These are phyloP conservation scores for Neurospora crassa DNA, from an alignment of 2,329 filamentous ascomycete genomes.

Conservation along the genomic window DNA sequence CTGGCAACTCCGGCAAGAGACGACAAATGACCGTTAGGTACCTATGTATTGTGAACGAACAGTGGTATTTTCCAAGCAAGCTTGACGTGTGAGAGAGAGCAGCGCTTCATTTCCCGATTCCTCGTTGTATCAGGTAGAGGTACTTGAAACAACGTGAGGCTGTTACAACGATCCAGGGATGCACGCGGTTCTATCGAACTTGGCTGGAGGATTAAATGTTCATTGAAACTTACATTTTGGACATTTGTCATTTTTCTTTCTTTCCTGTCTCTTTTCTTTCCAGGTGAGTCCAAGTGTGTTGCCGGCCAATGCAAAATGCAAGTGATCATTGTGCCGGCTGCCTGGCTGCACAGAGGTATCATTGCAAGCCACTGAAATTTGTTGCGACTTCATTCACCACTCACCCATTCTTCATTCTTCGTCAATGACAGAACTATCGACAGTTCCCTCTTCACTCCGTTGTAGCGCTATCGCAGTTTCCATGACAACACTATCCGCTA, in stretches of 20 bases:
- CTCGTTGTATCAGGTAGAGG: no score
- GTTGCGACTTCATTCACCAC: not conserved
- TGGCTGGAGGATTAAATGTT: not conserved
- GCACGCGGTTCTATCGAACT: not conserved
- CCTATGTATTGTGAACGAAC: not conserved
- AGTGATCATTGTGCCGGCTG: not conserved
- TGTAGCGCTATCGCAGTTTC: not conserved
- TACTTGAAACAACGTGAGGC: not conserved
- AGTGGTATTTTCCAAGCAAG: not conserved
- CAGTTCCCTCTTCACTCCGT: no score
- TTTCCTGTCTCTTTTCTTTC: not conserved
- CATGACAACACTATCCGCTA: not conserved
- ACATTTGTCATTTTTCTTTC: not conserved
- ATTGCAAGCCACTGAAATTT: no score
- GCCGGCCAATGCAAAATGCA: not conserved
- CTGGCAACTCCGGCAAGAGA: not conserved
- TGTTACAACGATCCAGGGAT: fast-evolving
- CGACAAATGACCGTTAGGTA: not conserved
- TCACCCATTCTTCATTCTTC: not conserved
- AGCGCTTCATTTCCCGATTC: no score
- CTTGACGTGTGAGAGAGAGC: no score
- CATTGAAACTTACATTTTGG: not conserved
- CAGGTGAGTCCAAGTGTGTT: no score
- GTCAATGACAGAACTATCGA: no score
- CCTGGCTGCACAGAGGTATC: no score